A percentile compares a stretch with the other conserved stretches of the same genome.
Conservation (phyloP, 140 eudicot genomes). For the Anethum foeniculum region DNA sequence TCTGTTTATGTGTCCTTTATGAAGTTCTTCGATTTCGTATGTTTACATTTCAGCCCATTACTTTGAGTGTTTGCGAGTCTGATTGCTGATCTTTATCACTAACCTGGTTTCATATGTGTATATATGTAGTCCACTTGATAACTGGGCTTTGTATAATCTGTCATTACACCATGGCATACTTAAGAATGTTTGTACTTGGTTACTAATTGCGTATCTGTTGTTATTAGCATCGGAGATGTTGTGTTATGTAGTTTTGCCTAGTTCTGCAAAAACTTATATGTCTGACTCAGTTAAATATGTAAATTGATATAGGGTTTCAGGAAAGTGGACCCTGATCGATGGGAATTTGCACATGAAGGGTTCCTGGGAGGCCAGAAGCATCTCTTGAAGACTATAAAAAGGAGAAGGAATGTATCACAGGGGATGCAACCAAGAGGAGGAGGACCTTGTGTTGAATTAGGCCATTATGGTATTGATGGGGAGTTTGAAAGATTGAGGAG, state of each 20-base stretch:
- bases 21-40: background rate
- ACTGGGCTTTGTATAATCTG: background rate
- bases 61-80: background rate
- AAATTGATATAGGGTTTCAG: slow-evolving; percentile 32
- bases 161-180: background rate
- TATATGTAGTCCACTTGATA: background rate
- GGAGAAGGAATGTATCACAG: slow-evolving; percentile 19
- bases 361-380: slow-evolving; percentile 44
- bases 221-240: background rate
- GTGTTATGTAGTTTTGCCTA: background rate
- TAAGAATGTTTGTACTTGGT: background rate
- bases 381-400: slow-evolving; percentile 32
- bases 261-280: background rate
- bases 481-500: slow-evolving; percentile 23
- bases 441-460: slow-evolving; percentile 16
- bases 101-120: background rate
- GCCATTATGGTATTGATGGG: slow-evolving; percentile 16
- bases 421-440: slow-evolving; percentile 6
- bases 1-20: background rate
- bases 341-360: slow-evolving; percentile 52
- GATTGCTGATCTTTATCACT: background rate
- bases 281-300: background rate
- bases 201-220: background rate
- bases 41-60: background rate
- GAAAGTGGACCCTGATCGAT: slow-evolving; percentile 47